phyloP scores from a whole-genome alignment of 768 basidiomycete genomes.

The Trametes meyenii region DNA sequence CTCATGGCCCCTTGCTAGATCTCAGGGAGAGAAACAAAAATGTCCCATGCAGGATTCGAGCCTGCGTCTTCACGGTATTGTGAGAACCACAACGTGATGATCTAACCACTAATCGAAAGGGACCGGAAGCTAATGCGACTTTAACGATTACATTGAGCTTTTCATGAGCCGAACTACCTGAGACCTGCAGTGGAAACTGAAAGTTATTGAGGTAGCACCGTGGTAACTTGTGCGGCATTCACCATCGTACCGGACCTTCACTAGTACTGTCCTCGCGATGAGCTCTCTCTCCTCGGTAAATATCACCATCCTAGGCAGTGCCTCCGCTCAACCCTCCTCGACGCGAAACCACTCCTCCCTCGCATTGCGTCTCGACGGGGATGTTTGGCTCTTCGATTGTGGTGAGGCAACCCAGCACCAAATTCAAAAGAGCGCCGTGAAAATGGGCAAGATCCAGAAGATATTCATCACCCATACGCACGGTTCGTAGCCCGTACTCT shows the following conservation, averaged over 20 bases:
- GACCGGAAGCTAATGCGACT: neutral
- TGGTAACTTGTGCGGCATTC: too few species aligned
- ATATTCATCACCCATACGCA: slow-evolving; percentile 91
- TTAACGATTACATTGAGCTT: neutral
- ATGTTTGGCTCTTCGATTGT: slow-evolving; percentile 87
- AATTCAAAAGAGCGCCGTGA: slow-evolving; percentile 70
- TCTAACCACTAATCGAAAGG: slow-evolving; percentile 25
- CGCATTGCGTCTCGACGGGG: slow-evolving; percentile 63
- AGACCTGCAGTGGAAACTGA: neutral
- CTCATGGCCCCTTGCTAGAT: neutral
- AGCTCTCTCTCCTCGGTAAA: slow-evolving; percentile 40
- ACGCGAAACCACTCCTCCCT: slow-evolving; percentile 80
- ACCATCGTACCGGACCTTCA: neutral
- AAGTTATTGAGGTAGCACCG: too few species aligned
- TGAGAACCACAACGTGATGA: slow-evolving; percentile 24
- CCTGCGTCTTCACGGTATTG: slow-evolving; percentile 24
- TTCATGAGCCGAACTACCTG: too few species aligned
- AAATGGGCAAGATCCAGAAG: slow-evolving; percentile 78
- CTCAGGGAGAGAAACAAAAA: neutral
- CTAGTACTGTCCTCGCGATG: slow-evolving; percentile 6
- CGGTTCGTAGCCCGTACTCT: slow-evolving; percentile 47
- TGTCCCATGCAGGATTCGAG: slow-evolving; percentile 25
- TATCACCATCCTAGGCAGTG: slow-evolving; percentile 79
- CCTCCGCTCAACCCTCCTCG: slow-evolving; percentile 78
- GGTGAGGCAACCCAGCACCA: slow-evolving; percentile 85